Evolutionary conservation across 345 rosid species (phyloP).

Genomic region (Ailanthus altissimus): DNA sequence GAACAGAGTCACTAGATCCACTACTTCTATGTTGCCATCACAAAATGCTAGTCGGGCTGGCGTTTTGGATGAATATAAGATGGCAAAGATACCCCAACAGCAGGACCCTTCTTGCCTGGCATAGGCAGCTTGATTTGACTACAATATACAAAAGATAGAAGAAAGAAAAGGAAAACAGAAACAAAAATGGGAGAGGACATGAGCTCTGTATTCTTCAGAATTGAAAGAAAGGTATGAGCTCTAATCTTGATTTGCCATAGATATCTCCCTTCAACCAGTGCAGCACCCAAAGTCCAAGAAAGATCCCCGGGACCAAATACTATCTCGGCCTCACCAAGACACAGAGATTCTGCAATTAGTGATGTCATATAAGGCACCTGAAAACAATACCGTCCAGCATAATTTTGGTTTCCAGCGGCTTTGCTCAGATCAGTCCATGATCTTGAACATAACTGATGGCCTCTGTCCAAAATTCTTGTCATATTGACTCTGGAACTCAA

Average conservation of each 20-base stretch:
- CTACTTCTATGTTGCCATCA: not conserved
- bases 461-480: constrained; percentile 45
- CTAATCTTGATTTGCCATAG: constrained; percentile 24
- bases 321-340: constrained; percentile 38
- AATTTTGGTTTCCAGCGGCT: constrained; percentile 21
- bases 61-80: constrained; percentile 39
- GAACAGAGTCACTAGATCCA: not conserved
- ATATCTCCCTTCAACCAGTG: constrained; percentile 47
- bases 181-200: constrained; percentile 39
- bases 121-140: constrained; percentile 52
- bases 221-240: constrained; percentile 14
- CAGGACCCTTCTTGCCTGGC: constrained; percentile 36
- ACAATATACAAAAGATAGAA: constrained; percentile 35
- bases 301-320: constrained; percentile 60
- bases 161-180: constrained; percentile 38
- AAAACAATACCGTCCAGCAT: constrained; percentile 46
- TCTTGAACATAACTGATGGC: constrained; percentile 44
- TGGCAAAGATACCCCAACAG: constrained; percentile 36
- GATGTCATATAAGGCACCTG: constrained; percentile 48
- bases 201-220: constrained; percentile 22
- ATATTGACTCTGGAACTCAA: constrained; percentile 41
- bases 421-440: constrained; percentile 30
- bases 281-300: constrained; percentile 68
- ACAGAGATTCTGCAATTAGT: constrained; percentile 43
- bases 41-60: constrained; percentile 30